Conservation (phyloP, 306 rosid genomes). For the Fagus crenata region DNA sequence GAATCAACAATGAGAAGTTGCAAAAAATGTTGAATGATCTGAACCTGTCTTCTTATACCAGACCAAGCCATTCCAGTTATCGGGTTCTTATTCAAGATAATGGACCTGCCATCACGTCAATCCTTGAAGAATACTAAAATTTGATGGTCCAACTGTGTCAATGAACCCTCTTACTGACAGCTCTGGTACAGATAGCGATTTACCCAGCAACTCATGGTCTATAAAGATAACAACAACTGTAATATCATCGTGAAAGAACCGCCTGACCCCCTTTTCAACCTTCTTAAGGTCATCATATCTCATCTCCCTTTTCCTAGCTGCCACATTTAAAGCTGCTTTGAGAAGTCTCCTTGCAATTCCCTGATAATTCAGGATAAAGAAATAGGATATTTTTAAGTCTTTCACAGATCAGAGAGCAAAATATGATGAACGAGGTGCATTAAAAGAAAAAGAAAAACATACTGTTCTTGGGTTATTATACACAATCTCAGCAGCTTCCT, state of each 20-base stretch:
- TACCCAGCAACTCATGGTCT: slow-evolving; percentile 60
- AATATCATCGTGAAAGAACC: slow-evolving; percentile 78
- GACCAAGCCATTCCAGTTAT: slow-evolving; percentile 37
- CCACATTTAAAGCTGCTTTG: slow-evolving; percentile 61
- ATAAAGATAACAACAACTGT: slow-evolving; percentile 72
- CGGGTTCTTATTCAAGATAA: slow-evolving; percentile 30
- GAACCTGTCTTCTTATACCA: slow-evolving; percentile 36
- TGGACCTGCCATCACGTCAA: slow-evolving; percentile 39
- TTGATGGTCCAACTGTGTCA: slow-evolving; percentile 72
- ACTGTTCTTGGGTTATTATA: slow-evolving; percentile 62
- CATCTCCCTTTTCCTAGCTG: slow-evolving; percentile 70
- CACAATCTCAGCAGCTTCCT: slow-evolving; percentile 78
- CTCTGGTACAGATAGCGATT: slow-evolving; percentile 52
- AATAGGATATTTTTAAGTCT: not conserved
- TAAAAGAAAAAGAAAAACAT: slow-evolving; percentile 28
- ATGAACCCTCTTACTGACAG: slow-evolving; percentile 68
- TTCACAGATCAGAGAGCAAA: not conserved
- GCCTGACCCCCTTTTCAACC: slow-evolving; percentile 64
- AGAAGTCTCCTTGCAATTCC: slow-evolving; percentile 76
- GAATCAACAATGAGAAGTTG: slow-evolving; percentile 50
- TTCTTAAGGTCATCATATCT: slow-evolving; percentile 70
- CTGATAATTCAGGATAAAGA: slow-evolving; percentile 38
- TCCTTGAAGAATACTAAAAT: slow-evolving; percentile 48
- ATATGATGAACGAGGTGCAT: not conserved
- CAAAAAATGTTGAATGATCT: slow-evolving; percentile 48